Percentiles rank a stretch among this genome's conserved stretches.
Conservation (phyloP, 306 rosid species). For the Mimosa pudica region DNA sequence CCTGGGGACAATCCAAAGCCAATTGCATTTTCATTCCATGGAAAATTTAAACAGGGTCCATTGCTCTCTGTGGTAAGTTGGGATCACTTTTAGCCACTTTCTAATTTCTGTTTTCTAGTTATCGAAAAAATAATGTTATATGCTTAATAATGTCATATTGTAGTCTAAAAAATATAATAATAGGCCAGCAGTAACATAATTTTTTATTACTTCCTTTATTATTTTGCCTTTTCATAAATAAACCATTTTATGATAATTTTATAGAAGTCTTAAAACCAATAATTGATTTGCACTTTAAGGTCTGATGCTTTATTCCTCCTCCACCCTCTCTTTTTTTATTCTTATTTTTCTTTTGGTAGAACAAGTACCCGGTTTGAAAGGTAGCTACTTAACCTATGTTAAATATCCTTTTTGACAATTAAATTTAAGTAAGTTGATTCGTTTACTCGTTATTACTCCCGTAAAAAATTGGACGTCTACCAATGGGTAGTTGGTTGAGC, state of each 20-base stretch:
- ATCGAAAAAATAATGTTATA: not conserved
- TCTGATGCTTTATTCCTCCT: not conserved
- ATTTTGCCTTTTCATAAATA: not conserved
- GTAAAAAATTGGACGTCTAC: too few species aligned
- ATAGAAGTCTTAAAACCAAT: not conserved
- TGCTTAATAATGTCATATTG: not conserved
- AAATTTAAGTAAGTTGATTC: not conserved
- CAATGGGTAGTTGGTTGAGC: too few species aligned
- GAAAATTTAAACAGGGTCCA: constrained; percentile 90
- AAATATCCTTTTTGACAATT: not conserved
- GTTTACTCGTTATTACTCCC: not conserved
- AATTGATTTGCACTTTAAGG: not conserved
- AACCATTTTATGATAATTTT: not conserved
- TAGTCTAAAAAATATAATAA: too few species aligned
- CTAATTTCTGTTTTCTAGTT: not conserved
- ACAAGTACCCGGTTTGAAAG: not conserved
- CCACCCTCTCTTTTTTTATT: not conserved
- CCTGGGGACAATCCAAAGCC: constrained; percentile 92
- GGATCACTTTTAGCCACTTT: too few species aligned
- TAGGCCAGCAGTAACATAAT: not conserved
- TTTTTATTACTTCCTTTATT: not conserved
- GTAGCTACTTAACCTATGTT: not conserved
- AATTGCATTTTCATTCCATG: constrained; percentile 72
- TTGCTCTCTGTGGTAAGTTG: constrained; percentile 85
- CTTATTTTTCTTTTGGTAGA: not conserved